Conservation (phyloP, 176 grass and related monocot genomes). For the Lolium perenne region DNA sequence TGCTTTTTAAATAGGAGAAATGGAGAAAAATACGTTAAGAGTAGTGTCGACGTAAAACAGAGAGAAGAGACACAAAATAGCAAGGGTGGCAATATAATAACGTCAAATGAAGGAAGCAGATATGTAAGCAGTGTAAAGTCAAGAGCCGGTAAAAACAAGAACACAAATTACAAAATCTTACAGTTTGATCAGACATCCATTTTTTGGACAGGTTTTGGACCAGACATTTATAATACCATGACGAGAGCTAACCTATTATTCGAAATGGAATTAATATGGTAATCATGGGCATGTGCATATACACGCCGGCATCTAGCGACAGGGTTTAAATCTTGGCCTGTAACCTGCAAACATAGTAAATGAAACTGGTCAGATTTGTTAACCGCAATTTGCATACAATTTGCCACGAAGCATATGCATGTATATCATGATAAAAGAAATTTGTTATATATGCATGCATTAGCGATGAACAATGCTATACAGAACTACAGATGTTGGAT, state of each 20-base stretch:
- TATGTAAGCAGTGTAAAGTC: constrained; percentile 16
- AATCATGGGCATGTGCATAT: constrained; percentile 84
- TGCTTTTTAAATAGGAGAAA: constrained; percentile 24
- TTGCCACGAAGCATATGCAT: constrained; percentile 24
- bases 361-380: constrained; percentile 37
- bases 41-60: constrained; percentile 2
- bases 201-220: background rate
- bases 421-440: background rate
- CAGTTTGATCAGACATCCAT: constrained; percentile 20
- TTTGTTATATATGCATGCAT: constrained; percentile 21
- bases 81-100: constrained; percentile 23
- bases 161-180: constrained; percentile 9
- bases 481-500: constrained; percentile 45
- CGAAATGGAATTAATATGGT: constrained; percentile 86
- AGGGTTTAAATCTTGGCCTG: constrained; percentile 65
- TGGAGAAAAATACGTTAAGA: constrained; percentile 14
- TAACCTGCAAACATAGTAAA: constrained; percentile 57
- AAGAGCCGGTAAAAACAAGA: constrained; percentile 18
- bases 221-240: constrained; percentile 23
- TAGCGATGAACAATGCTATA: constrained; percentile 28
- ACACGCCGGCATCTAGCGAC: constrained; percentile 75
- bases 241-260: constrained; percentile 72
- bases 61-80: constrained; percentile 27
- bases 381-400: constrained; percentile 31
- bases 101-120: background rate